phyloP scores from a whole-genome alignment of 163 green algal genomes.

The Scenedesmus sp. region DNA sequence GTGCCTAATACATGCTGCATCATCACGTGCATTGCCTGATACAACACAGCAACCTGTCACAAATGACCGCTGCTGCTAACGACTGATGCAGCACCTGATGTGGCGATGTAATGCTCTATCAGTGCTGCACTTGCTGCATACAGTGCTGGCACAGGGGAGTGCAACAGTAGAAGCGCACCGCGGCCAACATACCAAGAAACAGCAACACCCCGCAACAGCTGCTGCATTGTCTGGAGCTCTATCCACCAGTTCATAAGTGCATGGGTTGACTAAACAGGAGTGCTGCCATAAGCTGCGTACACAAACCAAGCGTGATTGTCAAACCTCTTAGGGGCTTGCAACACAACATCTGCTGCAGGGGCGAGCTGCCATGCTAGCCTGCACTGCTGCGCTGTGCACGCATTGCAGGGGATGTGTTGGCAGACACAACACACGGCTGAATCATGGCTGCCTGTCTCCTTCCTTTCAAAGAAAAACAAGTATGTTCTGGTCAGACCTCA shows the following conservation, averaged over 20 bases:
- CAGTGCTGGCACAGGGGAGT: neutral
- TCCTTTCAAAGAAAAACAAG: neutral
- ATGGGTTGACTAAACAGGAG: neutral
- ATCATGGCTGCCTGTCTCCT: neutral
- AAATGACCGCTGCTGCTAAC: too few relatives aligned
- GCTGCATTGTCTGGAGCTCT: neutral
- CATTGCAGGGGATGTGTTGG: neutral
- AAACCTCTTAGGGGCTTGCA: neutral
- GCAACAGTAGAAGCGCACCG: neutral
- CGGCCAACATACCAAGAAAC: neutral
- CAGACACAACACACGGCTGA: neutral
- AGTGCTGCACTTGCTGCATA: neutral
- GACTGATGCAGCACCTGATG: neutral
- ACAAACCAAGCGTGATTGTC: neutral
- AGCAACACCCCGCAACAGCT: neutral
- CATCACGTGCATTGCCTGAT: too few relatives aligned
- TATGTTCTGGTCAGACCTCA: neutral
- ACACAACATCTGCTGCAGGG: neutral
- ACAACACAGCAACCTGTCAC: too few relatives aligned
- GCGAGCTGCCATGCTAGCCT: neutral
- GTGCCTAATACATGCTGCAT: too few relatives aligned
- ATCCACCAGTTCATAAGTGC: neutral
- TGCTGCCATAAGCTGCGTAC: neutral
- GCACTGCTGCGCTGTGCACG: too few relatives aligned
- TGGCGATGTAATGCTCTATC: neutral